These are phyloP conservation scores for Microbotryomycetes sp. DNA, from an alignment of 1,284 basidiomycete genomes.

Conservation along the genomic window DNA sequence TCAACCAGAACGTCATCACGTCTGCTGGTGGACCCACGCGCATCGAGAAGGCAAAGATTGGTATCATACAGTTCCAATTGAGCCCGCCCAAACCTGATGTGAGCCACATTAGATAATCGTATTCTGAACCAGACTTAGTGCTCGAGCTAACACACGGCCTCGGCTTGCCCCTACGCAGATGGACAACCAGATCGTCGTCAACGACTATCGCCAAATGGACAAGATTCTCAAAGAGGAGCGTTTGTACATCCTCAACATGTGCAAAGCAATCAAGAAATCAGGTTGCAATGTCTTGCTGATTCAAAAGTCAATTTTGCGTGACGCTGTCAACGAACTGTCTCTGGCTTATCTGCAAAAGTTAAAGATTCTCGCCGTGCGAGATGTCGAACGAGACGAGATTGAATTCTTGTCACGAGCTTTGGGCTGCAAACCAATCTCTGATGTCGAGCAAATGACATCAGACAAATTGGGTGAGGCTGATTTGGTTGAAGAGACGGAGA, in stretches of 20 bases:
- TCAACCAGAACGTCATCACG: conserved; percentile 90
- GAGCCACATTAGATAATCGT: conserved; percentile 41
- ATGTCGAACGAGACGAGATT: conserved; percentile 98
- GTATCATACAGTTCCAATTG: conserved; percentile 96
- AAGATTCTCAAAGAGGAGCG: conserved; percentile 99
- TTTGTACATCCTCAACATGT: conserved; percentile 94
- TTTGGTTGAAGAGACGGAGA: conserved; percentile 82
- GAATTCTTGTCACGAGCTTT: conserved; percentile 94
- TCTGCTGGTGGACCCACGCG: conserved; percentile 88
- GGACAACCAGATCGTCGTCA: conserved; percentile 99
- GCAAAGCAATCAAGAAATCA: conserved; percentile 99
- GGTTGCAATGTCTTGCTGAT: conserved; percentile 98
- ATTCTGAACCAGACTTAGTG: background rate
- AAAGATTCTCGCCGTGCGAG: conserved; percentile 94
- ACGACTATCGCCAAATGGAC: conserved; percentile 99
- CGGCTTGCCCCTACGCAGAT: conserved; percentile 54
- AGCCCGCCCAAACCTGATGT: conserved; percentile 97
- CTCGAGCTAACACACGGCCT: background rate
- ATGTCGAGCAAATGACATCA: conserved; percentile 97
- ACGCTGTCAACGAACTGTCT: conserved; percentile 97
- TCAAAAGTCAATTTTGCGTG: conserved; percentile 97
- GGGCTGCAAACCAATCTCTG: conserved; percentile 92
- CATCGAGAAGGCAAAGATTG: conserved; percentile 98
- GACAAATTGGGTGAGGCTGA: conserved; percentile 98
- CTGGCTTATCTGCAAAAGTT: conserved; percentile 97